Base-by-base conservation (phyloP, 2,329 filamentous ascomycete species). In the Fusarium domesticum region DNA sequence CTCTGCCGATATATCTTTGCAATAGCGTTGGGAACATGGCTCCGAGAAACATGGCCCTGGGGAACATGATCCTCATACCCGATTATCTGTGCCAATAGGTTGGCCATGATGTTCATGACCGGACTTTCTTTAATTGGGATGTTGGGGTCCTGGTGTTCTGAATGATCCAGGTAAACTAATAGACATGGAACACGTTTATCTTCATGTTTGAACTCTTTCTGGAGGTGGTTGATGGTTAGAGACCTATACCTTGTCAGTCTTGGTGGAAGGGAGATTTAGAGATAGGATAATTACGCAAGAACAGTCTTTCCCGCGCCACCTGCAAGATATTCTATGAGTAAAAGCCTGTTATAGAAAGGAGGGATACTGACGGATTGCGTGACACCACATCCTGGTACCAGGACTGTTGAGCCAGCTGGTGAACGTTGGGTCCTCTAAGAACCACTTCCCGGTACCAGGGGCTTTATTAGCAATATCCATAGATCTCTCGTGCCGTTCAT, bases 291-390 rank as follows among this genome's bases (percentile, higher is more conserved):
- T 28, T 28, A 28, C 23, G 23, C 23, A 28, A 28, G 23, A 5
- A 28, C 14, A 28, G 23, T 28, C 23, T 28, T 28, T 8, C 23
- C 23, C 10, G 14, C 23, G 7, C 23, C 23, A 8, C 8, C 23
- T 28, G 23, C 10, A 28, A 10, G 23, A 28, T 8, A 12, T 28
- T 28, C 14, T 8, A 11, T 28, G 23, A 28, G 23, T 28, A 28
- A 28, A 8, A 5, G 3, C 7, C 7, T n/a, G n/a, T n/a, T n/a
- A n/a, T n/a, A n/a, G 7, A 28, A 28, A 28, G 10, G 6, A 8
- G 12, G 12, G 19, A 12, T 37, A 42, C 39, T 36, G 12, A 42
- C 39, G 33, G 12, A 42, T 42, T 18, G 31, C 39, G 7, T 35
- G 32, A 8, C 39, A 42, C 39, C 39, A 42, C 7, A 42, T 12